A percentile compares a stretch with the other conserved stretches of the same genome.
phyloP scores from a whole-genome alignment of 2,329 filamentous ascomycete species.

The Plenodomus lindquistii region DNA sequence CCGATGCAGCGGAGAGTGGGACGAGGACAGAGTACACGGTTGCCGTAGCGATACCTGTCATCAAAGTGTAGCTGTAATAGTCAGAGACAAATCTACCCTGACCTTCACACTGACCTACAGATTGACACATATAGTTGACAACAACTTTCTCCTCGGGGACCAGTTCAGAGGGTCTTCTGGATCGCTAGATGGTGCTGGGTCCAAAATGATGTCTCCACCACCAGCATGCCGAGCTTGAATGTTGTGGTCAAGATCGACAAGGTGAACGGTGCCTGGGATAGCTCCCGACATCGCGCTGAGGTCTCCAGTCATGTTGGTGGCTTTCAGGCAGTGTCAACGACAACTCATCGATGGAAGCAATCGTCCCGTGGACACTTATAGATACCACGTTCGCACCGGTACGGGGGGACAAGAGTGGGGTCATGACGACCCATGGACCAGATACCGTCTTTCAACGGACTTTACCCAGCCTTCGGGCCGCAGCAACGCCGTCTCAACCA shows the following conservation, averaged over 20 bases:
- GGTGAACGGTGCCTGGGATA: constrained; percentile 49
- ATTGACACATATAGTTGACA: constrained; percentile 27
- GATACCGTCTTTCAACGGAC: background rate
- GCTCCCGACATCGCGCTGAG: background rate
- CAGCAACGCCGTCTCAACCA: background rate
- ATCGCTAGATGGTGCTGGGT: constrained; percentile 42
- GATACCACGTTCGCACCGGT: background rate
- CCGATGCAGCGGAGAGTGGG: constrained; percentile 53
- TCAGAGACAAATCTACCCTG: constrained; percentile 1
- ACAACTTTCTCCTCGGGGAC: constrained; percentile 32
- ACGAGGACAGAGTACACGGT: constrained; percentile 57
- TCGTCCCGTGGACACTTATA: background rate
- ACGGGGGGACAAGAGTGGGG: constrained; percentile 5
- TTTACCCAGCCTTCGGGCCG: background rate
- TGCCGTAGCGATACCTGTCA: constrained; percentile 54
- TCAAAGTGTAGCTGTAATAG: constrained; percentile 53
- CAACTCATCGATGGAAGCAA: no score
- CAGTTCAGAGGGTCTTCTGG: constrained; percentile 44
- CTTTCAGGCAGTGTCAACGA: background rate
- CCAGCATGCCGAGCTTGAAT: constrained; percentile 43
- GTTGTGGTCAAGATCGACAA: constrained; percentile 47
- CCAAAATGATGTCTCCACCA: constrained; percentile 47
- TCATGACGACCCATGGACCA: background rate
- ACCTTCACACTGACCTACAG: constrained; percentile 9
- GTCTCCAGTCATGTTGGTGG: constrained; percentile 5